Evolutionary conservation across 495 filamentous ascomycete genomes (phyloP).

Genomic region (Talaromyces trachyspermus): DNA sequence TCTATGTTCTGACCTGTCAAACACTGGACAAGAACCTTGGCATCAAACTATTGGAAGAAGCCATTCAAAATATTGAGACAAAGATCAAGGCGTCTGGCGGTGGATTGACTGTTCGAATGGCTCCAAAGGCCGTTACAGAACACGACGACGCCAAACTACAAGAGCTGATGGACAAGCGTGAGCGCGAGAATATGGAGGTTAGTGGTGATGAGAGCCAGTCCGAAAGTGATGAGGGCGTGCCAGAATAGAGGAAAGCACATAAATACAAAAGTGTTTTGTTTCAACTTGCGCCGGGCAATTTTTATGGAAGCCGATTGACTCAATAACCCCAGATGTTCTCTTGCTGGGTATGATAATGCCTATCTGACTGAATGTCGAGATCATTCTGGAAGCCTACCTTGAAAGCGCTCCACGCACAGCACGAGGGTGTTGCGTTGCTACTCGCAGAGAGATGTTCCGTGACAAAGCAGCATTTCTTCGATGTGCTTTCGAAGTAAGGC

Average conservation of each 20-base stretch:
- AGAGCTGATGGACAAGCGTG: constrained; percentile 97
- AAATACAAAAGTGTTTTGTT: background rate
- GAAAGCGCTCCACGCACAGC: background rate
- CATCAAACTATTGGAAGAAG: constrained; percentile 74
- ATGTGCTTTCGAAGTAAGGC: background rate
- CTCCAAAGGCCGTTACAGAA: constrained; percentile 96
- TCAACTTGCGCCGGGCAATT: constrained; percentile 1
- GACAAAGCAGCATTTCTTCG: background rate
- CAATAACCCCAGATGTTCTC: background rate
- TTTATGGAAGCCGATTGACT: background rate
- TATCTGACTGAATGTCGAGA: background rate
- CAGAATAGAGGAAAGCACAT: constrained; percentile 24
- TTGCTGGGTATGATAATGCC: background rate
- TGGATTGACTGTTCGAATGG: constrained; percentile 85
- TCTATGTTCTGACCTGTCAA: constrained; percentile 89
- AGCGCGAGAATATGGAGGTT: constrained; percentile 94
- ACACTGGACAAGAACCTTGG: constrained; percentile 88
- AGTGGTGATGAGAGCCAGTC: constrained; percentile 92
- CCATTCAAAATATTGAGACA: constrained; percentile 73
- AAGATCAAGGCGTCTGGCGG: constrained; percentile 71
- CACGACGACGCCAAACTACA: constrained; percentile 94
- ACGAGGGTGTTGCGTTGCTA: background rate
- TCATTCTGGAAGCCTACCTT: background rate
- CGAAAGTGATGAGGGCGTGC: constrained; percentile 74
- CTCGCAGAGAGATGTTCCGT: background rate